Evolutionary conservation across 2,329 filamentous ascomycete genomes (phyloP).

Genomic region (Rugonectria rugulosa): DNA sequence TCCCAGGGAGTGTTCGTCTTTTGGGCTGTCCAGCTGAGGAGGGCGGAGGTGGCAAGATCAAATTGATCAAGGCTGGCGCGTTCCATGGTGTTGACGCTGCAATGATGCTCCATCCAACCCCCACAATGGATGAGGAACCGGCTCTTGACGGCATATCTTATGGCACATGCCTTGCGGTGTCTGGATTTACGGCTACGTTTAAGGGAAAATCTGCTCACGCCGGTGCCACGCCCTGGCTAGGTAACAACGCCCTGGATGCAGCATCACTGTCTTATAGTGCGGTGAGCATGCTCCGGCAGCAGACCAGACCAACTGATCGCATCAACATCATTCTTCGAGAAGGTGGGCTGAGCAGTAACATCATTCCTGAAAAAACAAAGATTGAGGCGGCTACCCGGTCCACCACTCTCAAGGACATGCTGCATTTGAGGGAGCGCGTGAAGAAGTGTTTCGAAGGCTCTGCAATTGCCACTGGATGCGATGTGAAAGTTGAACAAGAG

Average conservation of each 20-base stretch:
- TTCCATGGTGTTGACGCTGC: conserved; percentile 34
- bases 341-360: conserved; percentile 49
- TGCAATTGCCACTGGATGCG: conserved; percentile 6
- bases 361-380: conserved; percentile 51
- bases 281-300: conserved; percentile 57
- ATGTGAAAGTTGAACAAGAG: not conserved
- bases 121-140: not conserved
- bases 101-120: conserved; percentile 38
- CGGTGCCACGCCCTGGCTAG: conserved; percentile 57
- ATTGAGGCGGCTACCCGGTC: conserved; percentile 38
- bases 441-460: conserved; percentile 5
- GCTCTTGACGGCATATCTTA: conserved; percentile 1
- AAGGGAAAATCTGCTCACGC: conserved; percentile 56
- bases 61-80: conserved; percentile 35
- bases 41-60: conserved; percentile 52
- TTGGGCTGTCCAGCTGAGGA: conserved; percentile 53
- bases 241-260: conserved; percentile 59
- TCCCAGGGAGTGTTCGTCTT: conserved; percentile 40
- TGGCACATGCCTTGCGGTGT: not conserved
- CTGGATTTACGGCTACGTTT: conserved; percentile 39
- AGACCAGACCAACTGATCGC: conserved; percentile 55
- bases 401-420: not conserved
- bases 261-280: conserved; percentile 50
- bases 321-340: conserved; percentile 58
- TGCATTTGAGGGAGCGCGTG: not conserved